Conservation (phyloP, 2,329 filamentous ascomycete species). For the Pseudocercospora crystallina region DNA sequence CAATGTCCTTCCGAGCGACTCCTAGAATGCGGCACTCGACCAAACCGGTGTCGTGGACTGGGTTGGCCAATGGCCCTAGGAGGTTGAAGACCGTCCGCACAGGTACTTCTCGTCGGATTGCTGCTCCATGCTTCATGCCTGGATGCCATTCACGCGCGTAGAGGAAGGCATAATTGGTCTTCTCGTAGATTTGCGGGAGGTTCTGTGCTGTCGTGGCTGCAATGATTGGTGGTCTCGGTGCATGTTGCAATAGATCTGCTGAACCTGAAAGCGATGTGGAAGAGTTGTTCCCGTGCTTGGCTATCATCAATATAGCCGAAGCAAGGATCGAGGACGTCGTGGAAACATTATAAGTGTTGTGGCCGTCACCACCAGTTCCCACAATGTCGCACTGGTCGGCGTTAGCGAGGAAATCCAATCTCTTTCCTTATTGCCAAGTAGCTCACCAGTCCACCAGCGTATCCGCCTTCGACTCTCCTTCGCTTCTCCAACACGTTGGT, state of each 20-base stretch:
- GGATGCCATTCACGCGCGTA: constrained; percentile 96
- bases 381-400: constrained; percentile 77
- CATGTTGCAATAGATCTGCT: constrained; percentile 81
- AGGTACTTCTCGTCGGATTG: constrained; percentile 81
- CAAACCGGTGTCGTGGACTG: constrained; percentile 66
- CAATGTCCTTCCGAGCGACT: constrained; percentile 63
- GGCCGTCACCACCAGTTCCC: constrained; percentile 91
- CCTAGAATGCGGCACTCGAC: constrained; percentile 93
- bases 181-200: constrained; percentile 69
- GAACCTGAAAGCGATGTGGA: constrained; percentile 95
- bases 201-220: constrained; percentile 70
- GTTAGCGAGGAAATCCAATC: constrained; percentile 11
- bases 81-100: constrained; percentile 98
- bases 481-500: constrained; percentile 60
- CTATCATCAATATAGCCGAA: constrained; percentile 78
- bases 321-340: constrained; percentile 92
- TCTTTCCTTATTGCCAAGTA: constrained; percentile 5
- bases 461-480: constrained; percentile 67
- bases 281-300: constrained; percentile 94
- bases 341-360: constrained; percentile 98
- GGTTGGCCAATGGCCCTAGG: constrained; percentile 87
- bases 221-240: constrained; percentile 71
- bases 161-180: constrained; percentile 89
- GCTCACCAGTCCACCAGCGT: constrained; percentile 78
- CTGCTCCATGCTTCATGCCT: constrained; percentile 85